A percentile compares a stretch with the other conserved stretches of the same genome.
These are phyloP conservation scores for Lumnitzera racemosa DNA, from an alignment of 345 rosid genomes.

Conservation along the genomic window DNA sequence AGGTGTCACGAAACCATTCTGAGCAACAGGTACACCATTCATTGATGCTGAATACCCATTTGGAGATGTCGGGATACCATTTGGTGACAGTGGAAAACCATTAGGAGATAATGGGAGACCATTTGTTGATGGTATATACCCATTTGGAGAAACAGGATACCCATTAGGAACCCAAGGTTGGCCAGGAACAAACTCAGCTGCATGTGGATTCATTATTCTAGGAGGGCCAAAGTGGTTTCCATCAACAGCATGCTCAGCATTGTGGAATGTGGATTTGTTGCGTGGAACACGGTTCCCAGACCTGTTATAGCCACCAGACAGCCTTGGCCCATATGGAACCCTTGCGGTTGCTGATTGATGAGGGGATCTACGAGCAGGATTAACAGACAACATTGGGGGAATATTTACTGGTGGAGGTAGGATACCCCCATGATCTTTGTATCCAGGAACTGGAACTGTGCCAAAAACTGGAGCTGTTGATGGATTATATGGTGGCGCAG, in stretches of 20 bases:
- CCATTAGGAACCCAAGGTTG: constrained; percentile 89
- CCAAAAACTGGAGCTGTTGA: constrained; percentile 71
- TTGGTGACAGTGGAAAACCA: constrained; percentile 50
- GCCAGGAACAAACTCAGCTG: constrained; percentile 82
- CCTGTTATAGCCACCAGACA: constrained; percentile 79
- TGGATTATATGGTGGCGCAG: constrained; percentile 95
- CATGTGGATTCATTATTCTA: constrained; percentile 96
- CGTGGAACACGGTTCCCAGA: constrained; percentile 63
- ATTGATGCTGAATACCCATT: constrained; percentile 31
- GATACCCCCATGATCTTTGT: constrained; percentile 79
- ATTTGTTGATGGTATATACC: constrained; percentile 43
- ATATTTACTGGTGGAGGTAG: constrained; percentile 88
- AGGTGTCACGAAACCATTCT: constrained; percentile 39
- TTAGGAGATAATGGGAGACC: constrained; percentile 48
- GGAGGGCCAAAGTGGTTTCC: constrained; percentile 53
- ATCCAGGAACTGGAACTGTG: constrained; percentile 62
- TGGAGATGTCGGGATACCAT: constrained; percentile 35
- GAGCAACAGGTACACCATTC: constrained; percentile 20
- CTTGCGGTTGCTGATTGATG: constrained; percentile 94
- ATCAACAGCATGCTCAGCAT: constrained; percentile 46
- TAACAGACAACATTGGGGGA: constrained; percentile 70
- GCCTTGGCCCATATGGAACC: constrained; percentile 97
- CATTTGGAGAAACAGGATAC: constrained; percentile 62
- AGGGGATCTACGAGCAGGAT: constrained; percentile 70
- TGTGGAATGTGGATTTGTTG: constrained; percentile 56